Evolutionary conservation across 371 early-diverging fungal genomes (phyloP), one percentile per base, ranked within the genome.

Genomic region (Zychaea mexicana): DNA sequence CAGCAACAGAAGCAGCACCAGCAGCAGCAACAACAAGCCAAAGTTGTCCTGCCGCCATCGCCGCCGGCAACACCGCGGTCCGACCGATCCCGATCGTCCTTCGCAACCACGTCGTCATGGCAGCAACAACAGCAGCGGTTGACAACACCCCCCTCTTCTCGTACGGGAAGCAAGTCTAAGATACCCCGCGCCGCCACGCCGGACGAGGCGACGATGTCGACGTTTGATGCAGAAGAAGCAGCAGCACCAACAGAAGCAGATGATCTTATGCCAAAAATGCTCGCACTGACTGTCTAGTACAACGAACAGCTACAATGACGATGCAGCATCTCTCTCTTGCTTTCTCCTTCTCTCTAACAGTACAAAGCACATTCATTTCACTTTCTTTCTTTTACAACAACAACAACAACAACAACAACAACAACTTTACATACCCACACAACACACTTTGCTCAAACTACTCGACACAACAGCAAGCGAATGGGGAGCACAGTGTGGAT

Each of bases 11-110:
- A 33, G 5, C 58, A 21, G n/a, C 33, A 15, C 22, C 30, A 33
- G 33, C 9, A 22, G 46, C 45, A 33, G 5, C 58, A 21, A 22
- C 3, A 24, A 61, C 26, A 3, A 52, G 30, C 61, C 32, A 28
- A 31, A 8, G 49, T 46, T 10, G 52, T 22, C 2, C 27, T 33
- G 17, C 58, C 65, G 30, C 65, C 65, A 13, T 57, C 65, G n/a
- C 60, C 65, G 27, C 60, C 65, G 21, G 57, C 57, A 19, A 63
- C 64, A 12, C 64, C 64, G 21, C 64, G 64, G 38, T 56, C 31
- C 32, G 30, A 63, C 31, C 64, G 64, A 47, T 63, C 64, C n/a
- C 56, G 55, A n/a, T 55, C 64, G 19, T 63, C 65, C 17, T 26
- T 64, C 17, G 19, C 65, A 7, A 42, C 57, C 21, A 36, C 26